These are phyloP conservation scores for Spathaspora boniae DNA, from an alignment of 805 yeast species.

Conservation along the genomic window DNA sequence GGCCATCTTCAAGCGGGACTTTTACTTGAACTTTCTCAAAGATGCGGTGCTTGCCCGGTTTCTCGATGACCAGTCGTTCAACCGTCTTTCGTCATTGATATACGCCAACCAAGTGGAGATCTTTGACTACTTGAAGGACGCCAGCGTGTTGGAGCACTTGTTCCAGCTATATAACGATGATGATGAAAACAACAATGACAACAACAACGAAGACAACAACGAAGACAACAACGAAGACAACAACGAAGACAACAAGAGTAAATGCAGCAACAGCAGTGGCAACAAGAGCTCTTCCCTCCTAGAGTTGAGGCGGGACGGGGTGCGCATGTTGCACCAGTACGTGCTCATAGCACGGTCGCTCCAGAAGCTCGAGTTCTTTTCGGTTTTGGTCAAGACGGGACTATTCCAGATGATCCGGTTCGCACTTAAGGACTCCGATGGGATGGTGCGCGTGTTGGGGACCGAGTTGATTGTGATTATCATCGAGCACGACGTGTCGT, in stretches of 20 bases:
- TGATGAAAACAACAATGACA: constrained; percentile 3
- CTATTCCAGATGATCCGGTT: constrained; percentile 66
- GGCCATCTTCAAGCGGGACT: constrained; percentile 65
- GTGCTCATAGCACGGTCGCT: constrained; percentile 67
- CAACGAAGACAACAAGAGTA: constrained; percentile 1
- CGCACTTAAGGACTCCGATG: constrained; percentile 56
- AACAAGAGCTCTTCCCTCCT: no score
- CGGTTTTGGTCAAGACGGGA: constrained; percentile 61
- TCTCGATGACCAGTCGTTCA: constrained; percentile 76
- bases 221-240: constrained; percentile 7
- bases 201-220: constrained; percentile 4
- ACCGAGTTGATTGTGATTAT: constrained; percentile 77
- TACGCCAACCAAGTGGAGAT: constrained; percentile 67
- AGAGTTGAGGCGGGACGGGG: constrained; percentile 59
- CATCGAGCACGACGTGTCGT: constrained; percentile 76
- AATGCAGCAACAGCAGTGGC: constrained; percentile 5
- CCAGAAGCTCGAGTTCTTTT: constrained; percentile 65
- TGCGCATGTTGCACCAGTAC: constrained; percentile 76
- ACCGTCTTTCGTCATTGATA: constrained; percentile 62
- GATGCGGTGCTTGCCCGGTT: constrained; percentile 83
- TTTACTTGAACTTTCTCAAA: constrained; percentile 72
- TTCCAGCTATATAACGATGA: constrained; percentile 50
- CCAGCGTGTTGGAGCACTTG: constrained; percentile 50
- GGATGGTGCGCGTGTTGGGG: constrained; percentile 60
- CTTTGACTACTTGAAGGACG: constrained; percentile 52